phyloP scores from a whole-genome alignment of 108 stramenopile genomes.

The Fragilaria crotonensis region DNA sequence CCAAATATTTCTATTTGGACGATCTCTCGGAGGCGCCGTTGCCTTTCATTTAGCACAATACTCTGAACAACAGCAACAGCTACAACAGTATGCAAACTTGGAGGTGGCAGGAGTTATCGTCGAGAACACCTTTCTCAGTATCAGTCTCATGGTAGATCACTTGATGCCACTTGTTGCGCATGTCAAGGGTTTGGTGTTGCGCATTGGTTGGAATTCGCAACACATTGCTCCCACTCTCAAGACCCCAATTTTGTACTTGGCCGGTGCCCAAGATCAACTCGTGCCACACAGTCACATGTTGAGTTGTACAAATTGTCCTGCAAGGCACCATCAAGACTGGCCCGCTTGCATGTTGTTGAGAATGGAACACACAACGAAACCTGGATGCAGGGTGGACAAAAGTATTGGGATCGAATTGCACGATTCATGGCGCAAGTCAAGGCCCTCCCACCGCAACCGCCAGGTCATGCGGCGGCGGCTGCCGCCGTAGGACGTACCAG shows the following conservation, averaged over 20 bases:
- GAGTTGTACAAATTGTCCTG: slow-evolving; percentile 37
- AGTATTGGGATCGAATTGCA: slow-evolving; percentile 49
- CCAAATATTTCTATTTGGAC: slow-evolving; percentile 80
- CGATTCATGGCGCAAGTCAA: no score
- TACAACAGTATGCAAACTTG: no score
- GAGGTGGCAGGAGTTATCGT: slow-evolving; percentile 87
- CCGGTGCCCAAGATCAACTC: slow-evolving; percentile 83
- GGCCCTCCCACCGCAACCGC: background rate
- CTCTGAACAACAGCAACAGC: slow-evolving; percentile 28
- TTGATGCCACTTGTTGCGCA: slow-evolving; percentile 84
- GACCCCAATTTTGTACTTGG: slow-evolving; percentile 77
- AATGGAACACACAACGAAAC: slow-evolving; percentile 95
- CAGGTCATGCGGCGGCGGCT: background rate
- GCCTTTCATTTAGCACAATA: slow-evolving; percentile 78
- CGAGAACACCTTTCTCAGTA: slow-evolving; percentile 93
- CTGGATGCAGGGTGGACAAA: slow-evolving; percentile 76
- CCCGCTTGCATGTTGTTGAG: slow-evolving; percentile 54
- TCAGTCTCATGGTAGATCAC: slow-evolving; percentile 90
- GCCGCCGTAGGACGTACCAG: background rate
- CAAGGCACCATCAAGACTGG: slow-evolving; percentile 10
- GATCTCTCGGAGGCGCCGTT: slow-evolving; percentile 90
- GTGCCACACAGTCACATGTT: slow-evolving; percentile 92
- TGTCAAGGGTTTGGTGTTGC: slow-evolving; percentile 73
- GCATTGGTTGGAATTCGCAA: slow-evolving; percentile 77
- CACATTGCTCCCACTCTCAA: slow-evolving; percentile 38